A percentile compares a stretch with the other conserved stretches of the same genome.
These are phyloP conservation scores for Leishmania turanica DNA, from an alignment of 208 protist genomes.

Conservation along the genomic window DNA sequence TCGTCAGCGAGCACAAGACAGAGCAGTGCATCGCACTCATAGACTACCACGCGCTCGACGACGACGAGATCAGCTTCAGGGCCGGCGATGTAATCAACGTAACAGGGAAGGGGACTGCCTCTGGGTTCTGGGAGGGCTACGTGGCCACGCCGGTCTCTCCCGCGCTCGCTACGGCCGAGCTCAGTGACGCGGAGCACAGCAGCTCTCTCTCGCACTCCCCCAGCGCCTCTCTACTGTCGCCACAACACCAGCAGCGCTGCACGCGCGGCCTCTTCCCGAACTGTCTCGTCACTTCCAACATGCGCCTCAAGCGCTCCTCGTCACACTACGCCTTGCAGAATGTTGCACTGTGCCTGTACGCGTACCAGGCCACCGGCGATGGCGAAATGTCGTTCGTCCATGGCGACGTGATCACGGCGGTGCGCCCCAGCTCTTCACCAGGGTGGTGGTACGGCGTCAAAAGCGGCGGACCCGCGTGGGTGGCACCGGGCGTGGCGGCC, in stretches of 20 bases:
- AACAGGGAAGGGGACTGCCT: slow-evolving; percentile 69
- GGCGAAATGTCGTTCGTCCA: slow-evolving; percentile 63
- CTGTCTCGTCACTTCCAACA: slow-evolving; percentile 66
- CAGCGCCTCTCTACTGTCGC: background rate
- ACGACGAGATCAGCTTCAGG: slow-evolving; percentile 86
- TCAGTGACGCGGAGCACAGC: slow-evolving; percentile 4
- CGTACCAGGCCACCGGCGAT: slow-evolving; percentile 51
- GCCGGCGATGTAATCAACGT: slow-evolving; percentile 85
- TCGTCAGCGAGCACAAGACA: slow-evolving; percentile 6
- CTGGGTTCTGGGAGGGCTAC: slow-evolving; percentile 89
- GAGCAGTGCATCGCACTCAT: slow-evolving; percentile 83
- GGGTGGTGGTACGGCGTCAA: slow-evolving; percentile 84
- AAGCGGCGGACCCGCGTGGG: slow-evolving; percentile 19
- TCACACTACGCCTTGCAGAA: slow-evolving; percentile 35
- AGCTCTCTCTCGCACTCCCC: background rate
- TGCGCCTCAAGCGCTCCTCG: slow-evolving; percentile 23
- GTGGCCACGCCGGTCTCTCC: slow-evolving; percentile 31
- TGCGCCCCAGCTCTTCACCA: slow-evolving; percentile 44
- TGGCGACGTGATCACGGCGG: slow-evolving; percentile 58
- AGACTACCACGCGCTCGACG: slow-evolving; percentile 61
- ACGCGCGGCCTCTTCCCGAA: slow-evolving; percentile 53
- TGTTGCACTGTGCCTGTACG: slow-evolving; percentile 66
- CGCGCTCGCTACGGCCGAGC: slow-evolving; percentile 10
- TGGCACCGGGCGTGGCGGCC: slow-evolving; percentile 3
- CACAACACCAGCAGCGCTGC: background rate